These are phyloP conservation scores for Globisporangium cederbergense DNA, from an alignment of 352 stramenopile species.

Conservation along the genomic window DNA sequence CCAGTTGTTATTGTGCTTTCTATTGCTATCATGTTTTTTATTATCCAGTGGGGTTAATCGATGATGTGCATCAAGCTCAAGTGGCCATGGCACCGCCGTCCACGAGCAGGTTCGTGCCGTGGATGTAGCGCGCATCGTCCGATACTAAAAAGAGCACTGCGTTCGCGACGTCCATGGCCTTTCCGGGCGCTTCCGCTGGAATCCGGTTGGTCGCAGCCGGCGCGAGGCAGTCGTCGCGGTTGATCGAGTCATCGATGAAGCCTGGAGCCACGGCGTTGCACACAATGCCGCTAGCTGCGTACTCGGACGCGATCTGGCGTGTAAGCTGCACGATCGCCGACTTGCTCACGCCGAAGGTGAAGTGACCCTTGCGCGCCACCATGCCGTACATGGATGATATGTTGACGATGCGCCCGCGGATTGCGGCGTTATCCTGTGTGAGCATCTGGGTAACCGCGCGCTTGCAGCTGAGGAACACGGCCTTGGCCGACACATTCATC, in stretches of 20 bases:
- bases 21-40: conserved; percentile 2
- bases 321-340: conserved; percentile 63
- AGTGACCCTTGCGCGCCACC: conserved; percentile 52
- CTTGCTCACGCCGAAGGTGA: conserved; percentile 66
- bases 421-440: conserved; percentile 44
- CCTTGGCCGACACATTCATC: conserved; percentile 59
- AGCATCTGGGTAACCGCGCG: conserved; percentile 60
- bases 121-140: conserved; percentile 59
- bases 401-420: conserved; percentile 67
- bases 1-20: not conserved
- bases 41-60: not conserved
- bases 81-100: conserved; percentile 57
- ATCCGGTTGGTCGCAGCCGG: conserved; percentile 45
- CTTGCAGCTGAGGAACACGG: conserved; percentile 69
- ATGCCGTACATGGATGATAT: conserved; percentile 59
- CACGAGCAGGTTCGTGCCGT: conserved; percentile 61
- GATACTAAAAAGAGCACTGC: conserved; percentile 66
- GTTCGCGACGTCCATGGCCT: conserved; percentile 64
- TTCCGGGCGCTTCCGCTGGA: conserved; percentile 46
- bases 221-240: conserved; percentile 49
- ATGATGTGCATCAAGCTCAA: conserved; percentile 13
- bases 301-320: conserved; percentile 58
- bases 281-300: conserved; percentile 51
- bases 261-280: conserved; percentile 61
- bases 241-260: conserved; percentile 64